Conservation (phyloP, 2,329 filamentous ascomycete species). For the Botryotinia globosa region DNA sequence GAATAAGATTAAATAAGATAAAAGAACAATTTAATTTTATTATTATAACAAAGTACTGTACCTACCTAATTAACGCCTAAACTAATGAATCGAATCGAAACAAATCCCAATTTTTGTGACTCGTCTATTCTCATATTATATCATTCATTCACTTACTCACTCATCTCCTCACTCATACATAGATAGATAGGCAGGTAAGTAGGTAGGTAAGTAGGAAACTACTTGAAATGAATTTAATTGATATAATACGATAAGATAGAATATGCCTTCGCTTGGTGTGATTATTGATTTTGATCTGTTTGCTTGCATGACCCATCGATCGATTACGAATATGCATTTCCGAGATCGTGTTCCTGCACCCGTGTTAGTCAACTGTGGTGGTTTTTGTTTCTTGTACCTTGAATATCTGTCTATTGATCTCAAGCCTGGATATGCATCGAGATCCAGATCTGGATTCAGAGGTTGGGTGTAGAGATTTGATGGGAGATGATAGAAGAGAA, state of each 20-base stretch:
- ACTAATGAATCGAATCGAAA: too few relatives aligned
- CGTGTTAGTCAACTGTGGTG: constrained; percentile 6
- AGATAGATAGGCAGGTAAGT: not conserved
- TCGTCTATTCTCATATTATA: too few relatives aligned
- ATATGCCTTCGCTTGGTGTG: too few relatives aligned
- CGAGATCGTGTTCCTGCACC: constrained; percentile 61
- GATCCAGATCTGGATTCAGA: not conserved
- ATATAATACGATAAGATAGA: not conserved
- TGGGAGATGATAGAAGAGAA: not conserved
- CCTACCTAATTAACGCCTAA: constrained; percentile 7
- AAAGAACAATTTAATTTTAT: too few relatives aligned
- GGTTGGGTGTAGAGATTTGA: not conserved
- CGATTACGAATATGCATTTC: constrained; percentile 52
- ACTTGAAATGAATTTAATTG: not conserved
- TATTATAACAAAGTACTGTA: too few relatives aligned
- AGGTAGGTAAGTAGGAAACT: not conserved
- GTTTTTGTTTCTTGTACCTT: not conserved
- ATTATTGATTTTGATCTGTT: not conserved
- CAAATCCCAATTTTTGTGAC: not conserved
- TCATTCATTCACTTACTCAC: too few relatives aligned
- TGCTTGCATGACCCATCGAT: too few relatives aligned
- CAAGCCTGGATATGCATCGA: not conserved
- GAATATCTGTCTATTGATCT: not conserved
- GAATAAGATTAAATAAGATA: too few relatives aligned
- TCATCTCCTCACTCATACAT: too few relatives aligned